These are phyloP conservation scores for Raffaelea ambrosiae DNA, from an alignment of 2,329 filamentous ascomycete genomes.

Conservation along the genomic window DNA sequence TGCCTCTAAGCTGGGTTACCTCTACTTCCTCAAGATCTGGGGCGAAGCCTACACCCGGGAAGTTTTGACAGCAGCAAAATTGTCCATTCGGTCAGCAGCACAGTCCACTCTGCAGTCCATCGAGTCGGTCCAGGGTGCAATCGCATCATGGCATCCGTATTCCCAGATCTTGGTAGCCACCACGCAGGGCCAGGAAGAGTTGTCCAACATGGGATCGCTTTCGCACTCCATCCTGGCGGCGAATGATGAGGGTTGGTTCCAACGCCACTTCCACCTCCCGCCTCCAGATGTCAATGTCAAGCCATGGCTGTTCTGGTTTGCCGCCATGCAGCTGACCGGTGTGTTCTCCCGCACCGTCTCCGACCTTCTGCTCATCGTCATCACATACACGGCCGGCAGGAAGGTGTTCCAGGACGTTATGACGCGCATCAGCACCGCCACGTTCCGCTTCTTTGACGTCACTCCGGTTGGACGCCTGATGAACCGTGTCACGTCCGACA, in stretches of 20 bases:
- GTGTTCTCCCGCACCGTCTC: constrained; percentile 52
- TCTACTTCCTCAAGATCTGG: constrained; percentile 82
- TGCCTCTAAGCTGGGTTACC: constrained; percentile 54
- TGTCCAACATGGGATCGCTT: background rate
- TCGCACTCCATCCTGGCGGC: background rate
- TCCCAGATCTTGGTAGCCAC: background rate
- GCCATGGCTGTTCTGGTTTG: constrained; percentile 68
- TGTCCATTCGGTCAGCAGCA: background rate
- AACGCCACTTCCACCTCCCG: constrained; percentile 42
- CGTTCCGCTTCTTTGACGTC: constrained; percentile 84
- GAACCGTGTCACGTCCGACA: constrained; percentile 86
- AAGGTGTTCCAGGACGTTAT: constrained; percentile 67
- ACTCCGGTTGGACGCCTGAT: constrained; percentile 84
- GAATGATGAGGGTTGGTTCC: constrained; percentile 13
- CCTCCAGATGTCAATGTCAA: constrained; percentile 56
- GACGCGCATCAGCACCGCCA: constrained; percentile 64
- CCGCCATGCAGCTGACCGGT: constrained; percentile 54
- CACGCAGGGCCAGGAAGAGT: constrained; percentile 1
- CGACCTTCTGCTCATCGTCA: constrained; percentile 62
- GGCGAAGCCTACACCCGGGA: constrained; percentile 56
- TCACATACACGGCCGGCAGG: constrained; percentile 71
- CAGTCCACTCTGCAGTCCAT: background rate
- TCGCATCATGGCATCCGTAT: background rate
- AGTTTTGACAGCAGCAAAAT: too few relatives aligned
- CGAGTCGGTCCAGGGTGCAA: background rate